Evolutionary conservation across 208 protist species (phyloP).

Genomic region (Acanthamoeba royreba): DNA sequence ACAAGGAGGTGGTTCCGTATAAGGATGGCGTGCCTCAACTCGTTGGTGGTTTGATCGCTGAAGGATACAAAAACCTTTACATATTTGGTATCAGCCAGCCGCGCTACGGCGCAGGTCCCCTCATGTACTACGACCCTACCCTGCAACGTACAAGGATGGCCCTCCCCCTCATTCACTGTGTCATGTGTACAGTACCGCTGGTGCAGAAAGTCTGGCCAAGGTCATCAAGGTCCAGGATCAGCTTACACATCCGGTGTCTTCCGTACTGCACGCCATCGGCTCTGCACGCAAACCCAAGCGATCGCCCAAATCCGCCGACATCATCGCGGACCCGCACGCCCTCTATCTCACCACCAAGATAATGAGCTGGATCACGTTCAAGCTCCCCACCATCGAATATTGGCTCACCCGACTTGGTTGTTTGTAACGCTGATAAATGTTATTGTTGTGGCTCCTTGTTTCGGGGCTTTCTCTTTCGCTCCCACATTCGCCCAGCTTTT

Average conservation of each 20-base stretch:
- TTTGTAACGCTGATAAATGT: too few species aligned
- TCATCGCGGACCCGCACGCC: background rate
- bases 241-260: background rate
- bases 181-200: background rate
- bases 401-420: background rate
- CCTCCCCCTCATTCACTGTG: background rate
- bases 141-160: background rate
- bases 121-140: background rate
- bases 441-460: too few species aligned
- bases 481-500: too few species aligned
- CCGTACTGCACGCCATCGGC: background rate
- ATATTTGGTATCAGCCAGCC: background rate
- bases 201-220: background rate
- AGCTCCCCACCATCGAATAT: background rate
- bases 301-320: background rate
- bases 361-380: background rate
- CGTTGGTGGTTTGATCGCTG: background rate
- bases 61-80: slow-evolving; percentile 23
- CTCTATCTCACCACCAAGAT: background rate
- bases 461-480: too few species aligned
- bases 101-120: slow-evolving; percentile 4
- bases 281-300: background rate
- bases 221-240: background rate
- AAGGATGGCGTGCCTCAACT: slow-evolving; percentile 11
- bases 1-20: background rate